Percentiles rank a stretch among this genome's conserved stretches.
Evolutionary conservation across 108 stramenopile species (phyloP).

Genomic region (Nitzschia palea): DNA sequence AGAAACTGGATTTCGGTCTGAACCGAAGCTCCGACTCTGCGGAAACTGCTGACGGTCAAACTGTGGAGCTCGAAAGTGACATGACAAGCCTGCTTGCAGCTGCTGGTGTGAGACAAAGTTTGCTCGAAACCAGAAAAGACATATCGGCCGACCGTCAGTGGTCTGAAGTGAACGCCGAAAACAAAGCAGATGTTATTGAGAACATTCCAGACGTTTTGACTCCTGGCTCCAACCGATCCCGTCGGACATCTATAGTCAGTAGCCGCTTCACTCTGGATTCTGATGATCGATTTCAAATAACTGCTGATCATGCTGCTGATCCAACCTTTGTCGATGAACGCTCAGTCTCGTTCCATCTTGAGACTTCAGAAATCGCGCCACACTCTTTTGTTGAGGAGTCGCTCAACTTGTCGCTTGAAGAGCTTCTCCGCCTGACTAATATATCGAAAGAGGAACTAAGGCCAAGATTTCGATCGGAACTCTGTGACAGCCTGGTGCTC

Average conservation of each 20-base stretch:
- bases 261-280: constrained; percentile 18
- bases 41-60: constrained; percentile 24
- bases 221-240: constrained; percentile 6
- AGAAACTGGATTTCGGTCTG: constrained; percentile 28
- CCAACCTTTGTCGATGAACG: background rate
- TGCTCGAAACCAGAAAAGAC: background rate
- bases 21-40: background rate
- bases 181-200: too few species aligned
- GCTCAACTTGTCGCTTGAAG: background rate
- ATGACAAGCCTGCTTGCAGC: constrained; percentile 32
- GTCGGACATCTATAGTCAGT: constrained; percentile 25
- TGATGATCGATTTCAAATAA: constrained; percentile 3
- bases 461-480: background rate
- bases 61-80: constrained; percentile 38
- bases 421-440: background rate
- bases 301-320: background rate
- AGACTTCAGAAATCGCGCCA: background rate
- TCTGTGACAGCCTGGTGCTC: background rate
- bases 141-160: background rate
- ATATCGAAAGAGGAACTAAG: background rate
- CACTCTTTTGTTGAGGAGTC: background rate
- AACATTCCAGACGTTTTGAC: too few species aligned
- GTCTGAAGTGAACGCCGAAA: background rate
- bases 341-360: constrained; percentile 15
- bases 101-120: background rate